Evolutionary conservation across 1,284 basidiomycete genomes (phyloP), one percentile per base, ranked within the genome.

Genomic region (Moesziomyces aphidis): DNA sequence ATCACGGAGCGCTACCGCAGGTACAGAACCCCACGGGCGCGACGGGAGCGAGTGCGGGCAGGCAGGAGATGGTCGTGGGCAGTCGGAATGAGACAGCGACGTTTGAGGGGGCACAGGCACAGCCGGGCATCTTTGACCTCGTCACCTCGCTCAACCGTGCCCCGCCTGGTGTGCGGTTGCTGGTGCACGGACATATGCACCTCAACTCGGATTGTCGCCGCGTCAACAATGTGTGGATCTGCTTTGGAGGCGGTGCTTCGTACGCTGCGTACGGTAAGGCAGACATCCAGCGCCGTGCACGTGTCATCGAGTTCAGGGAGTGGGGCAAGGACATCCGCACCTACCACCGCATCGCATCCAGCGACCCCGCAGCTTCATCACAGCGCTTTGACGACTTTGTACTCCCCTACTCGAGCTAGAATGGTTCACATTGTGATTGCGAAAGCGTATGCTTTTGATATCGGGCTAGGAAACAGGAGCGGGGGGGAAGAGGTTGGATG

Each of bases 271-370:
- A 81, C 19, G 79, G 79, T 1, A 54, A 51, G 15, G 13, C 49
- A 61, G 55, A 57, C 19, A 44, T 79, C 4, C 44, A 66, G 21
- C 34, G 80, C 8, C 55, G 77, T 5, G 66, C 72, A 17, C 54
- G 79, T 10, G 76, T 80, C 13, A 67, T 79, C 26, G 50, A 69
- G 45, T 19, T 77, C 8, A 46, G 59, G 4, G 89, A 95, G 63
- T 97, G 89, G 82, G 95, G 95, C 24, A 93, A 96, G 87, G 92
- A 89, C 5, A 92, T 97, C 79, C 87, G 88, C 79, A 96, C 94
- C 22, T 95, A 92, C 86, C 96, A 97, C 85, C 89, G 91, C n/a
- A 90, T 91, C 7, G 92, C 93, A 8, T 23, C 22, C 4, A 46
- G 24, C 3, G 50, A 44, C 5, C 9, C 19, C 0, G 24, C 39